Percentiles rank a stretch among this genome's conserved stretches.
These are phyloP conservation scores for Sergeia podlipaevii DNA, from an alignment of 208 protist genomes.

Conservation along the genomic window DNA sequence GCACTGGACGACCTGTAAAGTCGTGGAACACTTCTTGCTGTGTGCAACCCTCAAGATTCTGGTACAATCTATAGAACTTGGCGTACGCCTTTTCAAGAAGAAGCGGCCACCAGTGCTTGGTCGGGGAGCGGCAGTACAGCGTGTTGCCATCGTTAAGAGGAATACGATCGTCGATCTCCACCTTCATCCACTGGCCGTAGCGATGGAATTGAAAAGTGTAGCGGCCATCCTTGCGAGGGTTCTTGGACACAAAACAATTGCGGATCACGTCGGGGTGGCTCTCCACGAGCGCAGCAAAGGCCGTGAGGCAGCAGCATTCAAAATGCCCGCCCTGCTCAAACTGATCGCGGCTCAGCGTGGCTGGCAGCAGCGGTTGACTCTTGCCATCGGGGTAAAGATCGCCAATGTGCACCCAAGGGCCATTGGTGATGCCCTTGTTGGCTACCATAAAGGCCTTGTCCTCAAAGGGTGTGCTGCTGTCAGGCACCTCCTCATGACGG, in stretches of 20 bases:
- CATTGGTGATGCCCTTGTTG: constrained; percentile 18
- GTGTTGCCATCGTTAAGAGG: constrained; percentile 5
- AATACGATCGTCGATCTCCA: constrained; percentile 30
- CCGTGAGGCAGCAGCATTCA: constrained; percentile 24
- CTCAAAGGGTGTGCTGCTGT: constrained; percentile 22
- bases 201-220: constrained; percentile 33
- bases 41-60: constrained; percentile 18
- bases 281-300: constrained; percentile 26
- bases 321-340: constrained; percentile 23
- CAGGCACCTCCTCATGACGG: constrained; percentile 6
- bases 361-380: constrained; percentile 14
- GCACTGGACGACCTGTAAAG: constrained; percentile 49
- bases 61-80: constrained; percentile 20
- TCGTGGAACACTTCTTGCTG: constrained; percentile 53
- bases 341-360: constrained; percentile 18
- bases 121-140: constrained; percentile 10
- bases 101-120: constrained; percentile 12
- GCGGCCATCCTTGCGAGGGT: constrained; percentile 19
- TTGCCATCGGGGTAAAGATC: constrained; percentile 25
- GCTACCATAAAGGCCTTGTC: constrained; percentile 24
- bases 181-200: constrained; percentile 20
- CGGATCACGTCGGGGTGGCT: constrained; percentile 25
- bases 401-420: constrained; percentile 25
- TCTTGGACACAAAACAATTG: constrained; percentile 33
- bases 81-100: constrained; percentile 32